Conservation (phyloP, 1,284 basidiomycete species). For the Chiua sp. region DNA sequence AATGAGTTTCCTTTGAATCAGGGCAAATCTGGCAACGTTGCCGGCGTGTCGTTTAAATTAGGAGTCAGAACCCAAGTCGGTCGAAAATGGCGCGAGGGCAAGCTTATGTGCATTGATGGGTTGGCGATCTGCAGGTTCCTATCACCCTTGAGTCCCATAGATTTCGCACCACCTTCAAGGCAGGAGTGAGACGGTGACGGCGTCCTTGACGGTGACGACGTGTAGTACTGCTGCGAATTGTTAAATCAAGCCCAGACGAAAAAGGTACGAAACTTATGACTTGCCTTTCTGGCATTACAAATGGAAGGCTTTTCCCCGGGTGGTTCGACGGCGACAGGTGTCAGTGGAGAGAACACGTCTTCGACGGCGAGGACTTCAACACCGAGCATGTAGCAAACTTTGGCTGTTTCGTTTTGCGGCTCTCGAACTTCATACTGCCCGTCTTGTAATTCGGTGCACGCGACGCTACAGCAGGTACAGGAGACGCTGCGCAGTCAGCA, state of each 20-base stretch:
- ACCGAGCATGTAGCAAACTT: slow-evolving; percentile 87
- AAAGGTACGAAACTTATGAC: slow-evolving; percentile 7
- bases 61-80: slow-evolving; percentile 70
- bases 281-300: slow-evolving; percentile 81
- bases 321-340: slow-evolving; percentile 53
- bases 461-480: slow-evolving; percentile 51
- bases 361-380: slow-evolving; percentile 68
- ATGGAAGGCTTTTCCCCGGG: slow-evolving; percentile 74
- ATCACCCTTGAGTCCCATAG: slow-evolving; percentile 92
- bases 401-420: slow-evolving; percentile 88
- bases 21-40: slow-evolving; percentile 87
- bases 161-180: slow-evolving; percentile 92
- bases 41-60: slow-evolving; percentile 96
- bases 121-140: slow-evolving; percentile 93
- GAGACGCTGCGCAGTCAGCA: slow-evolving; percentile 51
- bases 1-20: slow-evolving; percentile 69
- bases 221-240: slow-evolving; percentile 68
- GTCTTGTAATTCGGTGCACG: slow-evolving; percentile 90
- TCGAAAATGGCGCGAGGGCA: slow-evolving; percentile 63
- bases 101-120: slow-evolving; percentile 77
- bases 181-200: slow-evolving; percentile 78
- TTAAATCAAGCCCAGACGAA: background rate
- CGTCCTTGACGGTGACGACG: slow-evolving; percentile 85
- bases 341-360: slow-evolving; percentile 62
- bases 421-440: slow-evolving; percentile 97